A percentile compares a stretch with the other conserved stretches of the same genome.
Evolutionary conservation across 1,139 yeast species (phyloP).

Genomic region (Meyerozyma carpophila): DNA sequence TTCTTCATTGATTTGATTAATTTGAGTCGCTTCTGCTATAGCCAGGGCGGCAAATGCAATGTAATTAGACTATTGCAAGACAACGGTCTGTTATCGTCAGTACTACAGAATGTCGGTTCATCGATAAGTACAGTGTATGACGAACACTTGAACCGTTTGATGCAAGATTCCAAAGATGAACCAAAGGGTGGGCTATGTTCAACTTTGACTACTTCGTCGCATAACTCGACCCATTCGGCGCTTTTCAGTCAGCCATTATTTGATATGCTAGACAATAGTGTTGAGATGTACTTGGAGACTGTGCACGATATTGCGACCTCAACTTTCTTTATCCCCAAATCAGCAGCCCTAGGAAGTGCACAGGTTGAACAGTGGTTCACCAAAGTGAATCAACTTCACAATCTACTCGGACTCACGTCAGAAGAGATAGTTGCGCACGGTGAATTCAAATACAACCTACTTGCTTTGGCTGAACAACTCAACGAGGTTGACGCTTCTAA

Average conservation of each 20-base stretch:
- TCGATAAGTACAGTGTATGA: background rate
- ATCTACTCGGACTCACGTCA: background rate
- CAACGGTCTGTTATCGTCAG: background rate
- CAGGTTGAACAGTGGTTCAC: background rate
- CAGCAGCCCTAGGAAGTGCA: background rate
- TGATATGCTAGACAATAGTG: background rate
- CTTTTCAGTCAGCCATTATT: background rate
- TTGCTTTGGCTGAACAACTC: background rate
- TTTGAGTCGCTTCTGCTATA: conserved; percentile 10
- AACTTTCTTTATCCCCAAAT: background rate
- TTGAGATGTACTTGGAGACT: background rate
- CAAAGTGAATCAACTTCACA: background rate
- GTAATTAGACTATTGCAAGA: conserved; percentile 2
- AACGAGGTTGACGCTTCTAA: background rate
- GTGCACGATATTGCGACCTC: background rate
- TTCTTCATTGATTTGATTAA: conserved; percentile 18
- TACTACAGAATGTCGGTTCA: background rate
- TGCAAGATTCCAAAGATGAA: background rate
- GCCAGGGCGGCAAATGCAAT: conserved; percentile 8
- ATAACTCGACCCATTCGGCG: background rate
- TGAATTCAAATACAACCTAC: background rate
- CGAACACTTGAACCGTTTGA: background rate
- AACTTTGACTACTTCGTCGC: background rate
- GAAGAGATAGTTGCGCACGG: background rate
- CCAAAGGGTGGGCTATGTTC: background rate